A percentile compares a stretch with the other conserved stretches of the same genome.
These are phyloP conservation scores for Arabidopsis hybrid DNA, from an alignment of 441 rosid genomes.

Conservation along the genomic window DNA sequence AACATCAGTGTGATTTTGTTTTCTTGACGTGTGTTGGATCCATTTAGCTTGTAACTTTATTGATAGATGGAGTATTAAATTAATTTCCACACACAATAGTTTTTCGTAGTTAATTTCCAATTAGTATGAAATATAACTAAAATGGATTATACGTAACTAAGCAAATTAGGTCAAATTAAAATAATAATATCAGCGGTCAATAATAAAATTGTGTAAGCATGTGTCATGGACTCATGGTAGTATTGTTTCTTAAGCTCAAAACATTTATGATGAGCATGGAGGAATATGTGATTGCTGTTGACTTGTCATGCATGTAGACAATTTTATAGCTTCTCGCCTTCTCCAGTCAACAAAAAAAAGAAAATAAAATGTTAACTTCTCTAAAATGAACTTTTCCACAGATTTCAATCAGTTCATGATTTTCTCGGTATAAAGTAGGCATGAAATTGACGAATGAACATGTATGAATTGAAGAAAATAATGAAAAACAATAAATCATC, in stretches of 20 bases:
- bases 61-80: not conserved
- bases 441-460: not conserved
- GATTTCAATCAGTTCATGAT: conserved; percentile 1
- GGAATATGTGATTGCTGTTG: conserved; percentile 10
- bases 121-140: not conserved
- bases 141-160: not conserved
- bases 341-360: not conserved
- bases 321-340: not conserved
- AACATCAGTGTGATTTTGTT: not conserved
- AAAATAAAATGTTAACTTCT: not conserved
- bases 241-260: not conserved
- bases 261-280: not conserved
- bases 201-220: not conserved
- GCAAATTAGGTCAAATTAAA: not conserved
- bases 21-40: not conserved
- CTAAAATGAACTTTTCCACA: not conserved
- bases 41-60: conserved; percentile 10
- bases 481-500: not conserved
- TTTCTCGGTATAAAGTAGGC: conserved; percentile 4
- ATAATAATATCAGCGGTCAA: not conserved
- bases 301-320: conserved; percentile 16
- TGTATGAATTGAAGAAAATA: not conserved
- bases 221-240: not conserved
- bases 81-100: not conserved
- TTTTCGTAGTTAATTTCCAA: conserved; percentile 1